Percentiles rank a stretch among this genome's conserved stretches.
phyloP scores from a whole-genome alignment of 331 rosid species.

The Acacia pycnantha region DNA sequence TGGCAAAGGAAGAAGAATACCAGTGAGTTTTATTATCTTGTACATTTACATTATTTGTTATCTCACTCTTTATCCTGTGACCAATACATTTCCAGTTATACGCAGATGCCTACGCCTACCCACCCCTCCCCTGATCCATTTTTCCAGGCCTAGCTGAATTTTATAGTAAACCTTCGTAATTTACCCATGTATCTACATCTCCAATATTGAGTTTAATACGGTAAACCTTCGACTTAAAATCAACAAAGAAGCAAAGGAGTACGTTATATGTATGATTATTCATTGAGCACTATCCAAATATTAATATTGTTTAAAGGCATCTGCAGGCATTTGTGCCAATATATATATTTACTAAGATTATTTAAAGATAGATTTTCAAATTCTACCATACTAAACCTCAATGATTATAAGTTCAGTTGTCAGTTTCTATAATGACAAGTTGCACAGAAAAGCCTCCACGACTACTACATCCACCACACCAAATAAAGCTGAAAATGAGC shows the following conservation, averaged over 20 bases:
- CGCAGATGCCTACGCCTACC: background rate
- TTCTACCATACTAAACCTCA: background rate
- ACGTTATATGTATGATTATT: too few relatives aligned
- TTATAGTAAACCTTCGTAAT: background rate
- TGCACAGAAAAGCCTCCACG: background rate
- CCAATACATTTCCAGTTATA: background rate
- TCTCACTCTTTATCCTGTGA: constrained; percentile 3
- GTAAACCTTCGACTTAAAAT: too few relatives aligned
- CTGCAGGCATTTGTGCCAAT: too few relatives aligned
- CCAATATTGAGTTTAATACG: too few relatives aligned
- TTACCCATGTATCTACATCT: too few relatives aligned
- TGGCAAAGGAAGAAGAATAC: background rate
- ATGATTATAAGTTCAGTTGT: background rate
- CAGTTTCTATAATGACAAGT: background rate
- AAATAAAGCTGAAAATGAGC: background rate
- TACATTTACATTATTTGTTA: background rate
- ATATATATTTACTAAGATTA: too few relatives aligned
- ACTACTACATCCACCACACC: background rate
- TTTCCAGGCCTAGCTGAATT: background rate
- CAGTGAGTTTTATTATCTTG: background rate
- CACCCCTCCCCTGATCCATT: background rate
- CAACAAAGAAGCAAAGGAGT: too few relatives aligned
- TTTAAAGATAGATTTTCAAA: too few relatives aligned
- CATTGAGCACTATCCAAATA: too few relatives aligned
- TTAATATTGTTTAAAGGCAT: too few relatives aligned